Percentiles rank a stretch among this genome's conserved stretches.
Evolutionary conservation across 805 yeast genomes (phyloP).

Genomic region (Nakazawaea anatomiae): DNA sequence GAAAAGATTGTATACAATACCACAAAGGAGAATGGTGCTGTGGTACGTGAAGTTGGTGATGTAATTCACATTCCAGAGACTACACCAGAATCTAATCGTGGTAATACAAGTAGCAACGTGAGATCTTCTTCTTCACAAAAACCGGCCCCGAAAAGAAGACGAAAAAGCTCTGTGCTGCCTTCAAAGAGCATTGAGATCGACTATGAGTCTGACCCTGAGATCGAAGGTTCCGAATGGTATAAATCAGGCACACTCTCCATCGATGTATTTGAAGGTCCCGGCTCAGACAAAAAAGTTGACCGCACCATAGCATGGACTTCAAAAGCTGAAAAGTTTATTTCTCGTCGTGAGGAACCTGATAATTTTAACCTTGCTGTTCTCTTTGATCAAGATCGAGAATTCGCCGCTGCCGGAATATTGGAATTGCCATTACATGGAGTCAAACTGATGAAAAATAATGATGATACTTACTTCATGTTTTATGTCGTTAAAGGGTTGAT

Average conservation of each 20-base stretch:
- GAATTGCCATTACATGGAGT: slow-evolving; percentile 57
- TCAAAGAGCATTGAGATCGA: slow-evolving; percentile 15
- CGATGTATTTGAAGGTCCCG: slow-evolving; percentile 48
- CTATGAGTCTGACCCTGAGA: slow-evolving; percentile 27
- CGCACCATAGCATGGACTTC: slow-evolving; percentile 64
- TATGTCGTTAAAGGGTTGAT: slow-evolving; percentile 67
- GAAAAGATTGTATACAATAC: slow-evolving; percentile 62
- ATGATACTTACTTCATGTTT: slow-evolving; percentile 65
- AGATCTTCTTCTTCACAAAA: neutral
- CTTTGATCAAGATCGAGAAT: slow-evolving; percentile 56
- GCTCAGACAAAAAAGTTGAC: slow-evolving; percentile 34
- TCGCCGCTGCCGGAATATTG: slow-evolving; percentile 69
- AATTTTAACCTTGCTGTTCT: slow-evolving; percentile 58
- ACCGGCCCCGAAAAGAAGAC: neutral
- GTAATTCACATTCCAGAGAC: slow-evolving; percentile 46
- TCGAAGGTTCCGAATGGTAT: slow-evolving; percentile 49
- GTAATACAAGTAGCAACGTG: neutral
- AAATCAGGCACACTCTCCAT: slow-evolving; percentile 32
- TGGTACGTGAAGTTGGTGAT: slow-evolving; percentile 52
- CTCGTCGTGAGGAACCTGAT: slow-evolving; percentile 36
- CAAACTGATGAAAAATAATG: slow-evolving; percentile 56
- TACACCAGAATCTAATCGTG: slow-evolving; percentile 6
- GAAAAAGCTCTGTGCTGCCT: neutral
- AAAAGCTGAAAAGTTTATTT: slow-evolving; percentile 38
- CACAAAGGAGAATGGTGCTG: slow-evolving; percentile 36